Conservation (phyloP, 2,329 filamentous ascomycete genomes). For the Trichoderma brevicompactum region DNA sequence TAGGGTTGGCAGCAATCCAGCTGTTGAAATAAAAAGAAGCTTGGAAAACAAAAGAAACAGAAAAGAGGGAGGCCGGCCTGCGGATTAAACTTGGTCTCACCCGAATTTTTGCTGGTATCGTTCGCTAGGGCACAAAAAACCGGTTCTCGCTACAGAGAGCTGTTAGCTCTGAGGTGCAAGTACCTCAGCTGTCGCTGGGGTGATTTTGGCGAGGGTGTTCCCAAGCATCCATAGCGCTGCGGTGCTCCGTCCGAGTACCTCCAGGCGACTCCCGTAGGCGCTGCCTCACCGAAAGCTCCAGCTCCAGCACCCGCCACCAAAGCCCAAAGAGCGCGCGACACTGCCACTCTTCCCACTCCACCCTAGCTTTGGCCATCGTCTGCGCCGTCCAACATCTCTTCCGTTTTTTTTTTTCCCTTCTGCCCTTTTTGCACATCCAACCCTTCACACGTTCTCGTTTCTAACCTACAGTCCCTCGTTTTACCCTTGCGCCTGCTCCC, state of each 20-base stretch:
- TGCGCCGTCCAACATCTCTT: constrained; percentile 18
- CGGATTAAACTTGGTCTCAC: too few species aligned
- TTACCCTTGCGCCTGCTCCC: constrained; percentile 2
- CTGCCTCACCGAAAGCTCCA: constrained; percentile 12
- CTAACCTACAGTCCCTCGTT: constrained; percentile 27
- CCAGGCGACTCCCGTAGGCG: not conserved
- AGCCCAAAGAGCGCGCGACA: not conserved
- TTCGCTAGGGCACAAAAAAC: too few species aligned
- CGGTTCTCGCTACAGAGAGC: not conserved
- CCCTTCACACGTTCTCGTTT: not conserved
- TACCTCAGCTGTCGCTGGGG: not conserved
- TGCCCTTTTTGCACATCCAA: constrained; percentile 14
- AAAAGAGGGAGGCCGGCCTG: too few species aligned
- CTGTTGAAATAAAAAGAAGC: too few species aligned
- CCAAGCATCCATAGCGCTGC: not conserved
- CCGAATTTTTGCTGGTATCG: too few species aligned
- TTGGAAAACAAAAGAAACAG: too few species aligned
- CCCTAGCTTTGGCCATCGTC: constrained; percentile 25
- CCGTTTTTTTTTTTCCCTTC: constrained; percentile 16
- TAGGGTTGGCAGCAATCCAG: too few species aligned
- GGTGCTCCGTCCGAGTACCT: not conserved
- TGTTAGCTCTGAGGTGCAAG: too few species aligned
- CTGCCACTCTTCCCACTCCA: constrained; percentile 26
- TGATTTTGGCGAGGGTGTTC: not conserved
- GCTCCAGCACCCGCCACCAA: not conserved